Evolutionary conservation across 768 basidiomycete genomes (phyloP).

Genomic region (Podaxis pistillaris): DNA sequence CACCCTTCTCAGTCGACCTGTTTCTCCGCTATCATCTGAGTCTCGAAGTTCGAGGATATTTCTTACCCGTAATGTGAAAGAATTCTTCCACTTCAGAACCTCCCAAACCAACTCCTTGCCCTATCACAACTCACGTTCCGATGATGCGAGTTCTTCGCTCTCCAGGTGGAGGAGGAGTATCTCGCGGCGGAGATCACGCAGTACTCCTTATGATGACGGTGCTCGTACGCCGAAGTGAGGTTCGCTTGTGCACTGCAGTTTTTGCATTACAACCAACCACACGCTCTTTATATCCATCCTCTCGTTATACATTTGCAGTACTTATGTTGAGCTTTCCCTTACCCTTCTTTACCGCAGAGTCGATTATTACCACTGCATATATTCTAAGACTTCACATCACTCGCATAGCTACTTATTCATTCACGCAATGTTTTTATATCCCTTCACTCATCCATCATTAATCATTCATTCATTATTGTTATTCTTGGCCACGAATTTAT

Average conservation of each 20-base stretch:
- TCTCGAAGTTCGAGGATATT: conserved; percentile 35
- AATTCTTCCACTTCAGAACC: conserved; percentile 53
- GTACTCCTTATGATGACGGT: conserved; percentile 9
- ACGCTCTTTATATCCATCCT: background rate
- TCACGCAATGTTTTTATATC: background rate
- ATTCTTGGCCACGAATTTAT: background rate
- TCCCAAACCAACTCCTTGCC: background rate
- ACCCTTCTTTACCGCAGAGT: background rate
- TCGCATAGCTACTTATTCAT: background rate
- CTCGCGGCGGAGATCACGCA: conserved; percentile 9
- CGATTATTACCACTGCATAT: background rate
- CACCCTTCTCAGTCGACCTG: conserved; percentile 4
- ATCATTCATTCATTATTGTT: background rate
- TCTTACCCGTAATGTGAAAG: conserved; percentile 62
- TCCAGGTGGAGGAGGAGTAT: background rate
- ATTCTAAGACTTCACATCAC: background rate
- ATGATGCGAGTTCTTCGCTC: background rate
- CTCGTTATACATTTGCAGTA: too few relatives aligned
- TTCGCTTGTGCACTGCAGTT: background rate
- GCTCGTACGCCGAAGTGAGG: background rate
- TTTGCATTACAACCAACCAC: background rate
- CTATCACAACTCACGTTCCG: background rate
- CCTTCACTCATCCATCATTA: background rate
- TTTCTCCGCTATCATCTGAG: conserved; percentile 27
- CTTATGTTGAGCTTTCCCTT: background rate